These are phyloP conservation scores for Metarhizium anisopliae DNA, from an alignment of 2,329 filamentous ascomycete genomes.

Conservation along the genomic window DNA sequence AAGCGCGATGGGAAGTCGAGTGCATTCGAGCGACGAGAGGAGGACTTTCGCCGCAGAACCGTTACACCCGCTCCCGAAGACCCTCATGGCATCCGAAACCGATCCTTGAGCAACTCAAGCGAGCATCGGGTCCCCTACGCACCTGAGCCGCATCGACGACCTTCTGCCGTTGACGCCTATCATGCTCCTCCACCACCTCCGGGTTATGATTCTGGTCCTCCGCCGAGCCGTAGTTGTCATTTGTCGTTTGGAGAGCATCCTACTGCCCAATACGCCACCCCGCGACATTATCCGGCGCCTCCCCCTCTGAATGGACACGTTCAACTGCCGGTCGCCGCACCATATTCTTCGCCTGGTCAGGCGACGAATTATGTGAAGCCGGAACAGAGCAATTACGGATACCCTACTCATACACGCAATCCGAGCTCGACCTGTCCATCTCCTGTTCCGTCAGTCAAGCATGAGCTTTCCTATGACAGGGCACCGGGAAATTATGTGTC, in stretches of 20 bases:
- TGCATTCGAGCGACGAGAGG: constrained; percentile 51
- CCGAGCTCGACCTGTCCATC: constrained; percentile 21
- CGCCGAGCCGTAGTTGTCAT: constrained; percentile 18
- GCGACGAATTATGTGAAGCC: constrained; percentile 20
- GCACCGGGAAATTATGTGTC: constrained; percentile 28
- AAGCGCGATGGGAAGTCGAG: constrained; percentile 64
- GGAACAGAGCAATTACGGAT: constrained; percentile 30
- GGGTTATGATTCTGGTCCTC: constrained; percentile 20
- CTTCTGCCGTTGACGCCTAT: constrained; percentile 39
- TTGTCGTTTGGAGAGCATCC: constrained; percentile 25
- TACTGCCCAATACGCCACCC: constrained; percentile 23
- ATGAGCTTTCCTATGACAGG: constrained; percentile 26
- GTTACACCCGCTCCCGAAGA: constrained; percentile 26
- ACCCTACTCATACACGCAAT: constrained; percentile 15
- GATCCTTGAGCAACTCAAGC: constrained; percentile 53
- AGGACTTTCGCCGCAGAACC: constrained; percentile 43
- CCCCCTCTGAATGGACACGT: constrained; percentile 18
- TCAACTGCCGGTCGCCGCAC: constrained; percentile 23
- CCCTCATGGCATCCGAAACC: constrained; percentile 33
- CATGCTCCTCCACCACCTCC: constrained; percentile 25
- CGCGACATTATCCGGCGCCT: constrained; percentile 28
- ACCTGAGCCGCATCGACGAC: constrained; percentile 32
- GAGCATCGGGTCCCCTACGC: constrained; percentile 35
- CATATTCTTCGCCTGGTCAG: constrained; percentile 27
- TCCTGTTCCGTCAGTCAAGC: constrained; percentile 20